Evolutionary conservation across 352 stramenopile species (phyloP).

Genomic region (Hyaloperonospora arabidopsidis): DNA sequence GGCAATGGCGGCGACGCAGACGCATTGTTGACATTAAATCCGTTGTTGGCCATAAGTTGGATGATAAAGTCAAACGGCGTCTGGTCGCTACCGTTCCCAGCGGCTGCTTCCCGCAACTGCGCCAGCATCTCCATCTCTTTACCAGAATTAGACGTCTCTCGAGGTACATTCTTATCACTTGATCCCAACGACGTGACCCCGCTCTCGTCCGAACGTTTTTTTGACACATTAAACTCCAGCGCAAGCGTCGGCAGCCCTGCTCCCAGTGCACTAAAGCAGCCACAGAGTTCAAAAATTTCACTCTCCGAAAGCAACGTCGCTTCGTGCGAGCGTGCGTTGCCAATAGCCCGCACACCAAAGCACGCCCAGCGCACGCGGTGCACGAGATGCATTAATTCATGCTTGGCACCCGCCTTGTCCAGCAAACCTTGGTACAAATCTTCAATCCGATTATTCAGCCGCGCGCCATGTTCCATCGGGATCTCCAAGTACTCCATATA

Average conservation of each 20-base stretch:
- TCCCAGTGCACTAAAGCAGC: slow-evolving; percentile 29
- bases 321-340: slow-evolving; percentile 23
- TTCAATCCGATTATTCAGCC: slow-evolving; percentile 29
- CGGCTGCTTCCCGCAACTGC: slow-evolving; percentile 21
- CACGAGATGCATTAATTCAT: slow-evolving; percentile 27
- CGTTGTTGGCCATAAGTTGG: slow-evolving; percentile 27
- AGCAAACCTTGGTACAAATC: slow-evolving; percentile 24
- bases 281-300: slow-evolving; percentile 26
- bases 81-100: slow-evolving; percentile 9
- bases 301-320: slow-evolving; percentile 19
- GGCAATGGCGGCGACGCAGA: slow-evolving; percentile 12
- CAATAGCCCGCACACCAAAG: slow-evolving; percentile 22
- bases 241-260: slow-evolving; percentile 23
- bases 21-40: slow-evolving; percentile 16
- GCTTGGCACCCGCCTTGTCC: slow-evolving; percentile 15
- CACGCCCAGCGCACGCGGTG: slow-evolving; percentile 27
- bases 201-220: slow-evolving; percentile 4
- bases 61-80: slow-evolving; percentile 26
- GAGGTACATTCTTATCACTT: slow-evolving; percentile 10
- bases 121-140: slow-evolving; percentile 20
- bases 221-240: slow-evolving; percentile 22
- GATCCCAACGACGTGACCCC: slow-evolving; percentile 3
- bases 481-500: slow-evolving; percentile 28
- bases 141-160: slow-evolving; percentile 14
- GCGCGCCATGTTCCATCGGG: slow-evolving; percentile 13